Evolutionary conservation across 805 yeast species (phyloP), one percentile per base, ranked within the genome.

Genomic region (Osmozyma mogii): DNA sequence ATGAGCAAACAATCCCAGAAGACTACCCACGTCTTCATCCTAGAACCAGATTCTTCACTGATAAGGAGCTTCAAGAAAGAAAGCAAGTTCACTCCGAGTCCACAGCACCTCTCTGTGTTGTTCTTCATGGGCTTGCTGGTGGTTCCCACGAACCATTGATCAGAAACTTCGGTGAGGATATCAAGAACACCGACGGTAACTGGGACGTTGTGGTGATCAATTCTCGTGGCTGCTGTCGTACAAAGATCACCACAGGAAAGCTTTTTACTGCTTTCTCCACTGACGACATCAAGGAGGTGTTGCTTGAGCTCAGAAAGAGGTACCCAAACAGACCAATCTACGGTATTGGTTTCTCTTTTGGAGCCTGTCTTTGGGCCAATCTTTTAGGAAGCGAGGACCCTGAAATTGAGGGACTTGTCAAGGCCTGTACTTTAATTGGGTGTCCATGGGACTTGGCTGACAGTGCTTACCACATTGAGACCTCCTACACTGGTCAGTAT

Each of bases 91-190:
- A 17, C 5, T 43, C 23, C 10, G 57, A 56, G 12, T 60, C 54
- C 28, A 41, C 61, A 3, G 65, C 52, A 27, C 94, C 94, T 2
- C 60, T 84, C 45, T 58, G 80, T 11, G 68, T 84, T 17, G 56
- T 72, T 3, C 53, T 81, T 24, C 94, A 84, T 48, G 95, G 95
- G 0, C 67, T 84, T 22, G 78, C 83, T 2, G 95, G 95, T 5
- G 92, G 94, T 0, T 77, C 88, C n/a, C 82, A 78, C 38, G 94
- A 84, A 49, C 65, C 81, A 5, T 75, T 84, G 46, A 74, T 84
- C 24, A 65, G 92, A 15, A 68, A 82, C 32, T 48, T 78, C 21
- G 68, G 74, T 11, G 56, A 61, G 25, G 48, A 54, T 14, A 47
- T 73, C 41, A 44, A 17, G 34, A 36, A 27, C 17, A 31, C 27